Evolutionary conservation across 306 rosid genomes (phyloP), one percentile per base, ranked within the genome.

Genomic region (Hippophae rhamnoides): DNA sequence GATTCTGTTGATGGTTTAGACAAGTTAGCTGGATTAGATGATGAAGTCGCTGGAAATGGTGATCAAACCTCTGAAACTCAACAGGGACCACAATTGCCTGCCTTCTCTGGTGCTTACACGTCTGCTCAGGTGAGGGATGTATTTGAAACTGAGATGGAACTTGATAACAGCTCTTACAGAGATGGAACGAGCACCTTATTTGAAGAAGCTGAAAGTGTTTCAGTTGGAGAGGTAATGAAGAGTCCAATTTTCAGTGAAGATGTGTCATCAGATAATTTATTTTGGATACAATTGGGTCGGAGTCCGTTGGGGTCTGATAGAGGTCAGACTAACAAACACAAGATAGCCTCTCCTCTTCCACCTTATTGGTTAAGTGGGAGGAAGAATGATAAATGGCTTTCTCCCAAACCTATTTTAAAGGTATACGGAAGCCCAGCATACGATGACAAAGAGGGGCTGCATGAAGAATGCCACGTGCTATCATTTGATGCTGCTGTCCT

Each of bases 181-280:
- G 98, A 90, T 69, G 87, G 81, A 53, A 83, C 96, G 11, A 90
- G 98, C 92, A 90, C 98, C 27, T 85, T 90, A 49, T 85, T 90
- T 78, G 98, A 90, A 70, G 98, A 90, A 72, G 72, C 87, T 1
- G 98, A 87, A 73, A 87, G 89, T 72, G 13, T 90, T 56, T 90
- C 95, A 40, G 84, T 87, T 53, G 98, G 98, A 58, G 98, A 90
- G 62, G 78, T 90, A 73, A 90, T 90, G 89, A 90, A 83, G 79
- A 90, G 98, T 78, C 98, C 98, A 5, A 86, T 87, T 7, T 90
- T 90, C 80, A 90, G 96, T 51, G 98, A 90, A 74, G 98, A 90
- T 2, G 98, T 81, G 72, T 90, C 98, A 3, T 87, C 96, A 0
- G 98, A 87, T 64, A 87, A 90, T 68, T 90, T 96, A 0, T 74